These are phyloP conservation scores for Babesia caballi DNA, from an alignment of 169 alveolate species.

Conservation along the genomic window DNA sequence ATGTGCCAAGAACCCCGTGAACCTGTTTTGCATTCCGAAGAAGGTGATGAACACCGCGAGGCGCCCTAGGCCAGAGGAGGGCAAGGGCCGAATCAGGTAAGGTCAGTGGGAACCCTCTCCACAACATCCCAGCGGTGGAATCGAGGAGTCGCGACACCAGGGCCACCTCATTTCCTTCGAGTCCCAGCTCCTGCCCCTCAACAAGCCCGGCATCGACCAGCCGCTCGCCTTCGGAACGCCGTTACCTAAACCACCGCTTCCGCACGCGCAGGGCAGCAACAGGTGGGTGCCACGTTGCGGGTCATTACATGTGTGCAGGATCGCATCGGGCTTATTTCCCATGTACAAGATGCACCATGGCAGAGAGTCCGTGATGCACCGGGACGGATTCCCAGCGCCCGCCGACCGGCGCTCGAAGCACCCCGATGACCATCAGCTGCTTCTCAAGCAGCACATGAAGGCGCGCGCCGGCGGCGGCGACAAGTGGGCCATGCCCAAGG, in stretches of 20 bases:
- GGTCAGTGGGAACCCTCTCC: neutral
- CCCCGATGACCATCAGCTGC: neutral
- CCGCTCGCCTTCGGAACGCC: neutral
- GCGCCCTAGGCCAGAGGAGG: constrained; percentile 1
- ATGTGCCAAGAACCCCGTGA: neutral
- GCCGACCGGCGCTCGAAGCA: neutral
- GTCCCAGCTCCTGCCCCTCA: constrained; percentile 3
- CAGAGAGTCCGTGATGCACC: no score
- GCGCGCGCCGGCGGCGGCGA: neutral
- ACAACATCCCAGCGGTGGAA: neutral
- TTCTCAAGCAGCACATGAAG: neutral
- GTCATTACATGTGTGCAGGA: neutral
- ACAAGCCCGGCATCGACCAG: neutral
- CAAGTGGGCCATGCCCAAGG: constrained; percentile 12
- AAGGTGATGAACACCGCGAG: neutral
- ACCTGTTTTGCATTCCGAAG: neutral
- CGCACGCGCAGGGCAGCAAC: neutral
- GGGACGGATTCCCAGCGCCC: no score
- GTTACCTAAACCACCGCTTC: neutral
- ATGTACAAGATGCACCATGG: no score
- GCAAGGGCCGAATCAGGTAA: neutral
- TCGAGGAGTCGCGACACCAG: constrained; percentile 1
- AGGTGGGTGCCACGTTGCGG: neutral
- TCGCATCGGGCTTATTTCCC: no score
- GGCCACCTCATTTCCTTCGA: constrained; percentile 16